Percentiles rank a stretch among this genome's conserved stretches.
These are phyloP conservation scores for Brassica juncea DNA, from an alignment of 345 rosid genomes.

Conservation along the genomic window DNA sequence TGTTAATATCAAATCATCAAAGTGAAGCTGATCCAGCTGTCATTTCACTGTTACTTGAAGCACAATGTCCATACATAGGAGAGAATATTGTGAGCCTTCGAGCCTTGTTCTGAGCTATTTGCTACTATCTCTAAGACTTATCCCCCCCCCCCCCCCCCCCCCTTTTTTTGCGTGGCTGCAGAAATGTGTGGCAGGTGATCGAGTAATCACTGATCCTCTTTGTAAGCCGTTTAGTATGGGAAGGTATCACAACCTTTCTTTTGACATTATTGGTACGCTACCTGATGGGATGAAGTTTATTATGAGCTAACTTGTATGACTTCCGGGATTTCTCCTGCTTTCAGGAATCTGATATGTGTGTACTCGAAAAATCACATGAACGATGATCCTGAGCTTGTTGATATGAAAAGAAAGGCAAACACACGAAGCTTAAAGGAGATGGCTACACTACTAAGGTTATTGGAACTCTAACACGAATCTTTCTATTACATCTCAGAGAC, in stretches of 20 bases:
- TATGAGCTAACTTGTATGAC: conserved; percentile 26
- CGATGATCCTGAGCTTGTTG: conserved; percentile 87
- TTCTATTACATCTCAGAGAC: conserved; percentile 1
- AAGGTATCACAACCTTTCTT: conserved; percentile 55
- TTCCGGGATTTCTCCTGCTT: conserved; percentile 26
- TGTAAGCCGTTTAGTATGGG: conserved; percentile 99
- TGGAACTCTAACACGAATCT: background rate
- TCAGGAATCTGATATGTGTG: conserved; percentile 92
- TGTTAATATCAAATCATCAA: conserved; percentile 95
- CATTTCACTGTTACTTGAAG: conserved; percentile 84
- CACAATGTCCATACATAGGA: conserved; percentile 57
- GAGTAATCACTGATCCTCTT: conserved; percentile 94
- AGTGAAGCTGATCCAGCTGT: conserved; percentile 95
- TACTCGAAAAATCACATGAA: conserved; percentile 93
- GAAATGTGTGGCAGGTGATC: conserved; percentile 95
- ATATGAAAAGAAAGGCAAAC: conserved; percentile 86
- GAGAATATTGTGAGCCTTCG: conserved; percentile 68
- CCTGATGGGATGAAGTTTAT: conserved; percentile 29
- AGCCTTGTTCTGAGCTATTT: conserved; percentile 26
- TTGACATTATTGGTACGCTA: conserved; percentile 35
- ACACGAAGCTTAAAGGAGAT: conserved; percentile 93
- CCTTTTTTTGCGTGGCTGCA: conserved; percentile 42
- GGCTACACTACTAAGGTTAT: conserved; percentile 79
- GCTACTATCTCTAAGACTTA: conserved; percentile 28
- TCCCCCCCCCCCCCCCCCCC: too few species aligned